Conservation (phyloP, 2,329 filamentous ascomycete species). For the Cladophialophora immunda region DNA sequence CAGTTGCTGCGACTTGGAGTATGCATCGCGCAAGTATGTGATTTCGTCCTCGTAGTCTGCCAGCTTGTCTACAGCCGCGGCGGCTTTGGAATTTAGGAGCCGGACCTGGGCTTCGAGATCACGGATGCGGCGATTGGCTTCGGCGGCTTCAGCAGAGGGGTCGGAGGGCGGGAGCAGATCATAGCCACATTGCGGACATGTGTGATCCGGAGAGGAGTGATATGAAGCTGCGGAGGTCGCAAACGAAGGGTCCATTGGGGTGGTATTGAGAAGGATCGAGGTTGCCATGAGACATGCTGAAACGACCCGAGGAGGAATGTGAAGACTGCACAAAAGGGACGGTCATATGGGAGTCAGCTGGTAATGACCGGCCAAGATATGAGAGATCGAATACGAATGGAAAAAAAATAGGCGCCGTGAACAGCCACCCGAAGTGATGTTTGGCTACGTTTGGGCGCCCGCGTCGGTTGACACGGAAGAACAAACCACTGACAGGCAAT, state of each 20-base stretch:
- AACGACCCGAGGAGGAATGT: background rate
- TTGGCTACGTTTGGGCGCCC: background rate
- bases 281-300: conserved; percentile 30
- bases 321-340: background rate
- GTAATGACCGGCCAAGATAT: background rate
- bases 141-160: conserved; percentile 40
- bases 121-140: conserved; percentile 53
- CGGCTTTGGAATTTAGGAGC: conserved; percentile 61
- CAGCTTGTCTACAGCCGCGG: conserved; percentile 63
- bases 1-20: conserved; percentile 31
- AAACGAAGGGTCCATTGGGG: conserved; percentile 26
- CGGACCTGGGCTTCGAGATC: conserved; percentile 66
- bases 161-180: conserved; percentile 40
- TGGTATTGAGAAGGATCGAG: conserved; percentile 25
- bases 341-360: background rate
- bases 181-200: conserved; percentile 53
- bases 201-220: conserved; percentile 16
- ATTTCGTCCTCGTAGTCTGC: conserved; percentile 72
- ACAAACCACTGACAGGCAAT: background rate
- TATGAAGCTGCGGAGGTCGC: conserved; percentile 21
- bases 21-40: conserved; percentile 54
- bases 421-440: conserved; percentile 3
- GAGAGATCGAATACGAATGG: background rate
- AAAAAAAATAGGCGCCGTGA: background rate
- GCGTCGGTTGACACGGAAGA: background rate